Conservation (phyloP, 805 yeast genomes). For the Metschnikowia amazonensis region DNA sequence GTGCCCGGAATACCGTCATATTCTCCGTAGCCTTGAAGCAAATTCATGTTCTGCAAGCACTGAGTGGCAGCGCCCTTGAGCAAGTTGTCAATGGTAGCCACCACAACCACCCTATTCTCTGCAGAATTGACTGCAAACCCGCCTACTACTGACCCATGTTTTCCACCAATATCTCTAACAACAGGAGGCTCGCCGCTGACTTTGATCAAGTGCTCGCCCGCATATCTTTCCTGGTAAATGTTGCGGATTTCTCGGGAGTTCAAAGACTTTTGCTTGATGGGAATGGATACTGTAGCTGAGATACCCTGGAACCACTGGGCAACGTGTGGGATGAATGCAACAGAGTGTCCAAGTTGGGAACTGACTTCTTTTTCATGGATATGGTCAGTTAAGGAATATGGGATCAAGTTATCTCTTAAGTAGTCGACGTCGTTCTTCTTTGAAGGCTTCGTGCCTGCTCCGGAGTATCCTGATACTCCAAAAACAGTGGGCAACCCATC, state of each 20-base stretch:
- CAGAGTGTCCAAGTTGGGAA: conserved; percentile 65
- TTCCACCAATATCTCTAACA: conserved; percentile 86
- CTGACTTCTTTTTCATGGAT: conserved; percentile 95
- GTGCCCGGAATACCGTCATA: conserved; percentile 86
- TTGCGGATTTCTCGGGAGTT: conserved; percentile 80
- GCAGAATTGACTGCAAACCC: conserved; percentile 91
- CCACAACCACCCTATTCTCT: conserved; percentile 86
- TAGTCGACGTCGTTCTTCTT: conserved; percentile 84
- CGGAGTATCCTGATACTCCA: conserved; percentile 98
- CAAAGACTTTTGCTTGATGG: conserved; percentile 62
- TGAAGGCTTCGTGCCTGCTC: conserved; percentile 98
- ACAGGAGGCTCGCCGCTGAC: conserved; percentile 90
- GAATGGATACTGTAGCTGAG: conserved; percentile 85
- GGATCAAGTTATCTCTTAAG: conserved; percentile 80
- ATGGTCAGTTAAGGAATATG: conserved; percentile 94
- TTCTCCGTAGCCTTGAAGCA: conserved; percentile 86
- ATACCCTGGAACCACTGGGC: conserved; percentile 99
- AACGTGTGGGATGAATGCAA: conserved; percentile 94
- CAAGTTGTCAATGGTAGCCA: conserved; percentile 92
- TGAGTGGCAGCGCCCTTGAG: conserved; percentile 99
- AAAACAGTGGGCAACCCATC: conserved; percentile 78
- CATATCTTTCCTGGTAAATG: conserved; percentile 82
- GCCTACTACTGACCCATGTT: conserved; percentile 93
- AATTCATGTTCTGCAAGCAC: conserved; percentile 92
- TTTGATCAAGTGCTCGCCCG: conserved; percentile 78